Base-by-base conservation (phyloP, 768 basidiomycete genomes). In the Gelatoporia subvermispora region DNA sequence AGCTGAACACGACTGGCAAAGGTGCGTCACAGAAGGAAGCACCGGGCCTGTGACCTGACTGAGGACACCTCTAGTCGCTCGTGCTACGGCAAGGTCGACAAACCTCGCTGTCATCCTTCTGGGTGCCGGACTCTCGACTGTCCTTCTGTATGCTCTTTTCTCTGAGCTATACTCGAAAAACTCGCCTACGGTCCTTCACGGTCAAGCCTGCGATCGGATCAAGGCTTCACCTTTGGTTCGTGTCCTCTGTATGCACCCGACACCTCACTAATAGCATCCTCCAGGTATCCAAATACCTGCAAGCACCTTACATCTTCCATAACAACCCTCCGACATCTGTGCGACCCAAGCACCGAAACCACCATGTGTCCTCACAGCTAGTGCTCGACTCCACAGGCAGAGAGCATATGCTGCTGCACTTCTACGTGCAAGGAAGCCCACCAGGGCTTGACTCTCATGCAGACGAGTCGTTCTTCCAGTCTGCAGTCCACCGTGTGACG, bases 121-220 rank as follows among this genome's bases (percentile, higher is more conserved):
- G 24, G 90, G 90, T n/a, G 90, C 88, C 4, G 85, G 87, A 16
- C 70, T 93, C 21, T 87, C 88, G 24, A 77, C 78, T 7, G 74
- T 93, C 35, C 75, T 93, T 31, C 68, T 82, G 21, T 93, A 91
- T 60, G 86, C 86, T 18, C 73, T 92, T 25, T 84, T 85, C 15
- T 84, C 89, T 7, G 90, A 93, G 60, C 71, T 92, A 7, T 89
- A 91, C 64, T 89, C 90, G n/a, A 82, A 78, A 62, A 93, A 93
- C 62, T 91, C 88, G 22, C 86, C 90, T 4, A 89, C 89, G 3
- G 86, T 88, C 22, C 67, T 93, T 25, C 89, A 90, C 59, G 78
- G 77, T 36, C 73, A 77, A 35, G 74, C 77, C 21, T 80, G 79
- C 59, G 68, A 77, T 24, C 68, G 67, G 45, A 76, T 80, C 47